phyloP scores from a whole-genome alignment of 2,329 filamentous ascomycete species.

The Chaetothyriales sp. region DNA sequence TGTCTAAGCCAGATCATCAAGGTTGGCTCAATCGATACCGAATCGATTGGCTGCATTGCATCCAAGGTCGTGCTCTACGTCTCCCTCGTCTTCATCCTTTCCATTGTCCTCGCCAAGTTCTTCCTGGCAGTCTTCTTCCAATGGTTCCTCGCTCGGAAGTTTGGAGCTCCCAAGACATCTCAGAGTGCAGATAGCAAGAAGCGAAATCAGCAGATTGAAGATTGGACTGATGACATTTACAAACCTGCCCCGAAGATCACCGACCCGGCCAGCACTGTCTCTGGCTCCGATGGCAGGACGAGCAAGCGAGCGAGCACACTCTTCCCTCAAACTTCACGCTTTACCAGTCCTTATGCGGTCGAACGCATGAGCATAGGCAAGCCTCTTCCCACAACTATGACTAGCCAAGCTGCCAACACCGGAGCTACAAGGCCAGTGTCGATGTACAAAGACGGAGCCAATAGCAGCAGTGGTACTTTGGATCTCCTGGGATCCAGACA shows the following conservation, averaged over 20 bases:
- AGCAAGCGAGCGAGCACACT: slow-evolving; percentile 74
- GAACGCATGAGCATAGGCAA: slow-evolving; percentile 44
- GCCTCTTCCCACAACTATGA: slow-evolving; percentile 76
- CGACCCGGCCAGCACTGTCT: slow-evolving; percentile 53
- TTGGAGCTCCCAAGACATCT: slow-evolving; percentile 71
- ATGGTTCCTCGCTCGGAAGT: slow-evolving; percentile 84
- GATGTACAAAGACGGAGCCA: slow-evolving; percentile 49
- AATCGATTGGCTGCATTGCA: slow-evolving; percentile 91
- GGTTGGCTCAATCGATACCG: slow-evolving; percentile 88
- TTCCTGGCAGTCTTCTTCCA: slow-evolving; percentile 81
- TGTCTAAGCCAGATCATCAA: slow-evolving; percentile 91
- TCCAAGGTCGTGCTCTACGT: slow-evolving; percentile 94
- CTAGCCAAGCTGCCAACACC: slow-evolving; percentile 65
- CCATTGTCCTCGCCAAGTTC: slow-evolving; percentile 76
- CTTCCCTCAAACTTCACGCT: slow-evolving; percentile 83
- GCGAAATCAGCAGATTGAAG: slow-evolving; percentile 84
- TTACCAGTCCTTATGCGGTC: slow-evolving; percentile 74
- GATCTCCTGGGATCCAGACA: slow-evolving; percentile 28
- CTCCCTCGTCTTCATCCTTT: slow-evolving; percentile 77
- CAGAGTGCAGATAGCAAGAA: slow-evolving; percentile 67
- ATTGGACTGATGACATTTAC: slow-evolving; percentile 97
- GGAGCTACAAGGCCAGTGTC: slow-evolving; percentile 47
- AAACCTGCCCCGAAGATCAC: slow-evolving; percentile 69
- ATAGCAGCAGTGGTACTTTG: slow-evolving; percentile 42
- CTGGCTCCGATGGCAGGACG: slow-evolving; percentile 48